Evolutionary conservation across 352 stramenopile genomes (phyloP).

Genomic region (Phytophthora pinifolia): DNA sequence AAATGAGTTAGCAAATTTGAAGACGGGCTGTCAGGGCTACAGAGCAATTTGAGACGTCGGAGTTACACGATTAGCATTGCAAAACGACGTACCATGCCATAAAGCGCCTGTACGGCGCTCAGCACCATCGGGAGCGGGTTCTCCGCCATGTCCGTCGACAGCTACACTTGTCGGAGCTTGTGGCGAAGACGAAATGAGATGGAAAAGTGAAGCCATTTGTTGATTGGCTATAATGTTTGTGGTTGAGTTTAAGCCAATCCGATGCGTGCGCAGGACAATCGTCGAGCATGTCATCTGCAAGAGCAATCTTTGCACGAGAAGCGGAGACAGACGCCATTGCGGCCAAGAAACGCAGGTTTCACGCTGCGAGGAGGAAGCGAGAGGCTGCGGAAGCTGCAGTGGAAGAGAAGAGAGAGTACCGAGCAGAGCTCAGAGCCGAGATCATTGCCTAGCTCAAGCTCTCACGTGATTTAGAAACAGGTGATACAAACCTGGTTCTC

Average conservation of each 20-base stretch:
- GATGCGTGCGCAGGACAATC: background rate
- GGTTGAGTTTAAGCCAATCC: slow-evolving; percentile 9
- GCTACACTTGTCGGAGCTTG: background rate
- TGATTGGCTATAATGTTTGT: too few relatives aligned
- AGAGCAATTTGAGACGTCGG: background rate
- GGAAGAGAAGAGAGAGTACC: background rate
- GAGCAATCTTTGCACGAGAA: too few relatives aligned
- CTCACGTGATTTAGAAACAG: too few relatives aligned
- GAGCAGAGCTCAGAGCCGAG: background rate
- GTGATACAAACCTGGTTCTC: too few relatives aligned
- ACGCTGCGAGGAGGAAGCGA: slow-evolving; percentile 7
- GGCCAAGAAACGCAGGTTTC: slow-evolving; percentile 3
- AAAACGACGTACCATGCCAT: slow-evolving; percentile 49
- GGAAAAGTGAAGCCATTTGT: background rate
- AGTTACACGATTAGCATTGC: background rate
- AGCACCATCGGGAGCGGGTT: slow-evolving; percentile 48
- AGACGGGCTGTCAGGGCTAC: background rate
- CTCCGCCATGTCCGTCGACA: slow-evolving; percentile 22
- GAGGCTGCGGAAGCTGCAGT: background rate
- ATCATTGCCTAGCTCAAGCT: too few relatives aligned
- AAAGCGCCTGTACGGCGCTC: slow-evolving; percentile 57
- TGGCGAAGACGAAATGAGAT: background rate
- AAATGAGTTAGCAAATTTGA: slow-evolving; percentile 6
- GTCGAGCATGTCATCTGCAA: too few relatives aligned
- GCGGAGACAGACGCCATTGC: slow-evolving; percentile 3